Evolutionary conservation across 2,329 filamentous ascomycete genomes (phyloP), one percentile per base, ranked within the genome.

Genomic region (Fusarium goolgardi): DNA sequence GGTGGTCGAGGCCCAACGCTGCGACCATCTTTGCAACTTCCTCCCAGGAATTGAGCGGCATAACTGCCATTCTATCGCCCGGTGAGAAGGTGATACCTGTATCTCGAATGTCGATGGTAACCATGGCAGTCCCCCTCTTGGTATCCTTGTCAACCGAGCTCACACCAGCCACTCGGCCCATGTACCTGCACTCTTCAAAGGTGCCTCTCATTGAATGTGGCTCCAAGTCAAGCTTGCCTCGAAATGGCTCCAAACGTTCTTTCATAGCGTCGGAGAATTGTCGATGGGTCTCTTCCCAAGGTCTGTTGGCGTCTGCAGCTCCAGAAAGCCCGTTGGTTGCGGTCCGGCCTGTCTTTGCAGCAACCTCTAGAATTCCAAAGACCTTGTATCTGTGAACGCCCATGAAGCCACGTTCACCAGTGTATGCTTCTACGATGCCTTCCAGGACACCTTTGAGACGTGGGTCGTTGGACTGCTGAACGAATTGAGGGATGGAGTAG

Each of bases 351-450:
- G 82, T 84, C 72, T 86, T 86, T 40, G 80, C 81, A 2, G 84
- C 84, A 16, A 85, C 81, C 59, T 86, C 84, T 0, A 86, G 79
- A 29, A 86, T 83, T 2, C 84, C 85, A 64, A 85, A 86, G 6
- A 86, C 84, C 69, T 86, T 86, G 72, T 86, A 86, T n/a, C 84
- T 76, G 67, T 87, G 84, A 0, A 81, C 82, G 7, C 85, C 84
- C 84, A 86, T 85, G 70, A 86, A 86, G 1, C 85, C 84, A 21
- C 84, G 78, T 65, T 86, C 84, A 1, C 84, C 85, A 0, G 83
- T 82, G 63, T 86, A 87, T 0, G 84, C 83, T 68, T 86, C 85
- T 2, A 86, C 80, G 4, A 86, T 85, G 0, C 84, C 84, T 58
- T 86, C 84, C 1, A 86, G 63, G 1, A 86, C 83, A 5, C 85